Evolutionary conservation across 352 stramenopile species (phyloP).

Genomic region (Paralagenidium karlingii): DNA sequence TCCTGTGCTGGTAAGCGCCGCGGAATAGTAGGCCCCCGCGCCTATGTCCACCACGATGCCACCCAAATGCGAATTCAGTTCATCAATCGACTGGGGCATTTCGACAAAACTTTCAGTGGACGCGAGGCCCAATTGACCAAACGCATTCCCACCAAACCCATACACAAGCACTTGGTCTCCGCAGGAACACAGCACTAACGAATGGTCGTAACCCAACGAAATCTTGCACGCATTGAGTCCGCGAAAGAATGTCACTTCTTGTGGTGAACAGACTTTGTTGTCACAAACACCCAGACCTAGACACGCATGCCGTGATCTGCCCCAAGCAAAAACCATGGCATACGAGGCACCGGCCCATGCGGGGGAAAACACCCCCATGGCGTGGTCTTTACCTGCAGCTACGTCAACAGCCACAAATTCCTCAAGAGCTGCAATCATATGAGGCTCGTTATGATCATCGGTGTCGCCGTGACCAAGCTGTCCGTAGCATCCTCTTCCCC

Average conservation of each 20-base stretch:
- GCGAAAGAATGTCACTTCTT: conserved; percentile 46
- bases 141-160: conserved; percentile 49
- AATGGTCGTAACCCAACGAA: conserved; percentile 46
- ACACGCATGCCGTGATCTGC: conserved; percentile 19
- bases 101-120: conserved; percentile 17
- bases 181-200: conserved; percentile 35
- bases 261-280: conserved; percentile 9
- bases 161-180: conserved; percentile 38
- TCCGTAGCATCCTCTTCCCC: conserved; percentile 38
- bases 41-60: conserved; percentile 24
- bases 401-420: conserved; percentile 24
- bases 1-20: conserved; percentile 31
- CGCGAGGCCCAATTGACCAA: conserved; percentile 49
- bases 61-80: conserved; percentile 18
- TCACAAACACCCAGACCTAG: conserved; percentile 46
- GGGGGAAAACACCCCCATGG: conserved; percentile 35
- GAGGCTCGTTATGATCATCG: conserved; percentile 7
- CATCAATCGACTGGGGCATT: conserved; percentile 44
- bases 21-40: conserved; percentile 38
- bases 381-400: conserved; percentile 31
- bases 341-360: conserved; percentile 5
- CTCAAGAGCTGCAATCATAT: conserved; percentile 11
- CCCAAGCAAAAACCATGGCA: conserved; percentile 37
- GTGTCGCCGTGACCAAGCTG: conserved; percentile 36
- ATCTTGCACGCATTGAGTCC: conserved; percentile 27